These are phyloP conservation scores for Amoebophrya sp. DNA, from an alignment of 169 alveolate species.

Conservation along the genomic window DNA sequence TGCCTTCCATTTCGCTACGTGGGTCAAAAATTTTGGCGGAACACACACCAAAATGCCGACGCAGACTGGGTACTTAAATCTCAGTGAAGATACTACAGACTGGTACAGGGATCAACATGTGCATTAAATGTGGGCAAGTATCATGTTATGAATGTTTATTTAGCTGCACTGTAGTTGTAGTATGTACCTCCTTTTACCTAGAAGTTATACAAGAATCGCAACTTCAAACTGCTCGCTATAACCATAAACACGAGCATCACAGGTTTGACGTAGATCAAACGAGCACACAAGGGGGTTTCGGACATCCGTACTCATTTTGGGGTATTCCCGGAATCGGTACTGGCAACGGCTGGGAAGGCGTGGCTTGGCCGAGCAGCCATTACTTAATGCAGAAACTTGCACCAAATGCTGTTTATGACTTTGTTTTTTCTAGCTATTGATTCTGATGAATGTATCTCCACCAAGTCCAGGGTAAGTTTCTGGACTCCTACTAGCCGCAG, in stretches of 20 bases:
- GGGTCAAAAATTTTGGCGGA: not conserved
- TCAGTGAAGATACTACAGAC: too few species aligned
- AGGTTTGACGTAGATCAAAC: not conserved
- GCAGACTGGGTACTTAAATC: not conserved
- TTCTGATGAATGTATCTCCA: too few species aligned
- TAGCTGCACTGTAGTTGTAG: too few species aligned
- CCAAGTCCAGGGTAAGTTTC: too few species aligned
- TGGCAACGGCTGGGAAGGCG: not conserved
- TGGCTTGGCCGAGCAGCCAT: not conserved
- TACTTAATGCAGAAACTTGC: not conserved
- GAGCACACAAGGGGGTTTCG: not conserved
- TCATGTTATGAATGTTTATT: too few species aligned
- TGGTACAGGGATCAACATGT: too few species aligned
- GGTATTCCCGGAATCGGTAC: not conserved
- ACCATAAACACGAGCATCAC: not conserved
- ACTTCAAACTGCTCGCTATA: not conserved
- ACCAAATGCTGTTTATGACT: too few species aligned
- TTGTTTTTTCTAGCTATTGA: too few species aligned
- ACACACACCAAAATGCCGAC: not conserved
- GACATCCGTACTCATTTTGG: not conserved
- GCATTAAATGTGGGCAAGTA: too few species aligned
- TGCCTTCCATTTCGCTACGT: not conserved
- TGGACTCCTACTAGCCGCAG: too few species aligned
- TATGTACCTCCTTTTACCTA: too few species aligned
- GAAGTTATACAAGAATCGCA: too few species aligned